Conservation (phyloP, 345 rosid species). For the Aquilaria malaccensis region DNA sequence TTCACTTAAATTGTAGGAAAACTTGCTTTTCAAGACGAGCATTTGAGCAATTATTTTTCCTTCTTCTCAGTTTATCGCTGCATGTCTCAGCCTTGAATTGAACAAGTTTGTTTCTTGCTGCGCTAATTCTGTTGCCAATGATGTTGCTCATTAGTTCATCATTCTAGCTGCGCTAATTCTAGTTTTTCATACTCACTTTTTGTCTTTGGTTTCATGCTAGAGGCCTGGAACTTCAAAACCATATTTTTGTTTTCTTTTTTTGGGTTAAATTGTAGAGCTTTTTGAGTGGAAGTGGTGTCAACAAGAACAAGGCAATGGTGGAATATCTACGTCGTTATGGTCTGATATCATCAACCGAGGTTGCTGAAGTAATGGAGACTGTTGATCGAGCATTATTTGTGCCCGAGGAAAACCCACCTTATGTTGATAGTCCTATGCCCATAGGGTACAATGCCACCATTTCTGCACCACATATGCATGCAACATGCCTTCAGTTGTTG, state of each 20-base stretch:
- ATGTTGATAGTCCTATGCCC: conserved; percentile 74
- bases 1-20: too few relatives aligned
- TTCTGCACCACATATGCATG: conserved; percentile 99
- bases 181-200: background rate
- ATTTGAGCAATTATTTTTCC: too few relatives aligned
- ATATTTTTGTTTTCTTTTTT: conserved; percentile 1
- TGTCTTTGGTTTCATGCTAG: background rate
- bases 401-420: conserved; percentile 59
- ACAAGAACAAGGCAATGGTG: conserved; percentile 66
- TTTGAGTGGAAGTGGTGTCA: conserved; percentile 39
- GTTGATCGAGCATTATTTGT: conserved; percentile 84
- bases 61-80: too few relatives aligned
- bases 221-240: background rate
- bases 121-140: background rate
- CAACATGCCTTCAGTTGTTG: conserved; percentile 77
- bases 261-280: conserved; percentile 29
- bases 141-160: background rate
- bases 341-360: conserved; percentile 52
- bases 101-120: too few relatives aligned
- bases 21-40: too few relatives aligned
- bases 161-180: background rate
- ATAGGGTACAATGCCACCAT: conserved; percentile 97
- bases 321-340: conserved; percentile 55
- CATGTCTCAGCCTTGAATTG: too few relatives aligned
- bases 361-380: conserved; percentile 77